phyloP scores from a whole-genome alignment of 257 asterid species.

The Nemophila menziesii region DNA sequence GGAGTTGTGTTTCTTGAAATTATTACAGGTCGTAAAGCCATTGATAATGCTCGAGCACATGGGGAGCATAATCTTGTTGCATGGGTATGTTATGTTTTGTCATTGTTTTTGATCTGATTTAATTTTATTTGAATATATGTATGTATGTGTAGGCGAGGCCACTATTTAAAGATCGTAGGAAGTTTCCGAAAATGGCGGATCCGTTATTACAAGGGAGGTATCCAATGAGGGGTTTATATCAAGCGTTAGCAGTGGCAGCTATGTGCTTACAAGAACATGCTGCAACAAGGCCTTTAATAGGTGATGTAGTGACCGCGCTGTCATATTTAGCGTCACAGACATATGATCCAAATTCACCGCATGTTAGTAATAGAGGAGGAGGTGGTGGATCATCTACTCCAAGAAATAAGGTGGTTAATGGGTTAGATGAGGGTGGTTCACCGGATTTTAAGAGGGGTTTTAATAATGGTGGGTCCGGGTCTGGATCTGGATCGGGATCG shows the following conservation, averaged over 20 bases:
- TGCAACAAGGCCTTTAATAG: constrained; percentile 74
- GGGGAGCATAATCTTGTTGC: constrained; percentile 87
- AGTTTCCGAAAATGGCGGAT: constrained; percentile 85
- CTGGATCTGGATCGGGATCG: constrained; percentile 49
- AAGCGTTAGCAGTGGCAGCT: constrained; percentile 90
- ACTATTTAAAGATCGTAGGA: constrained; percentile 69
- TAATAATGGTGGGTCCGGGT: constrained; percentile 32
- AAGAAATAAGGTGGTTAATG: constrained; percentile 40
- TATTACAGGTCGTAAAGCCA: constrained; percentile 83
- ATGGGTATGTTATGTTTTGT: constrained; percentile 42
- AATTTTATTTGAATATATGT: background rate
- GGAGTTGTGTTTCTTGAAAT: constrained; percentile 89
- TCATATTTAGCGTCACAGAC: constrained; percentile 66
- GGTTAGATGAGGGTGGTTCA: constrained; percentile 35
- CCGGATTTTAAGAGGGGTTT: constrained; percentile 55
- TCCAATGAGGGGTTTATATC: constrained; percentile 84
- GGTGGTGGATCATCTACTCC: constrained; percentile 55
- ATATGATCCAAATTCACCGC: constrained; percentile 48
- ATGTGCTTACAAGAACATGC: constrained; percentile 99
- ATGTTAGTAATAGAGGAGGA: constrained; percentile 31
- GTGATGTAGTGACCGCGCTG: constrained; percentile 88
- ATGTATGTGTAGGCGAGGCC: constrained; percentile 63
- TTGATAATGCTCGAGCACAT: constrained; percentile 43
- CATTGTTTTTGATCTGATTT: background rate
- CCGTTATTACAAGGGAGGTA: constrained; percentile 80